Evolutionary conservation across 805 yeast genomes (phyloP), one percentile per base, ranked within the genome.

Genomic region (Saccharomyces eubayanus): DNA sequence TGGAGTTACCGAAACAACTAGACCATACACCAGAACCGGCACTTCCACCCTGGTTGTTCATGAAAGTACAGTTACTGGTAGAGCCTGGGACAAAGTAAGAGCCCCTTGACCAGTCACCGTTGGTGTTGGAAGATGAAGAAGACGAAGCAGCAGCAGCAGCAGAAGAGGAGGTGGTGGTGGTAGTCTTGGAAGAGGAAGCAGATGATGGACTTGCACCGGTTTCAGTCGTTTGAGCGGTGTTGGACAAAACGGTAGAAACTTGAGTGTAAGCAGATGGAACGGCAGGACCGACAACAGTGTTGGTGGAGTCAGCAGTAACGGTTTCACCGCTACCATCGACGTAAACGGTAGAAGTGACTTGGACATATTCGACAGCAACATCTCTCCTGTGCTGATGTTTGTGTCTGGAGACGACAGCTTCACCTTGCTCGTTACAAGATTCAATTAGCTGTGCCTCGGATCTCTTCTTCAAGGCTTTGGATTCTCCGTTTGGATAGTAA

Each of bases 21-120:
- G 91, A 87, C 88, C 92, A 92, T 40, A 80, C 81, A 75, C 99
- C 99, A 12, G 96, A 89, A 51, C 89, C 90, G 28, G 76, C 70
- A 46, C 84, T 75, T 61, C 95, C 96, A 73, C 99, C 99, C 66
- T 76, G 74, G 72, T 87, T 81, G 84, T 92, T 92, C 75, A 91
- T 75, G 82, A 94, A 91, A 45, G 83, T 83, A 60, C 82, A 74
- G 72, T 90, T 90, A 64, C 78, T 74, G 51, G 90, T 73, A 46
- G 84, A 73, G 58, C 91, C 91, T 57, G 91, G 83, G 21, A 77
- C 73, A 78, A 79, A 92, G 79, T 85, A 87, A 12, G 96, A 81
- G 54, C 72, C 71, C 80, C 96, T 85, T 47, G 73, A 65, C 96
- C 97, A 92, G 54, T 72, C 79, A 65, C 81, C 81, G 46, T 77